phyloP scores from a whole-genome alignment of 495 filamentous ascomycete genomes.

The Aspergillus nanangensis region DNA sequence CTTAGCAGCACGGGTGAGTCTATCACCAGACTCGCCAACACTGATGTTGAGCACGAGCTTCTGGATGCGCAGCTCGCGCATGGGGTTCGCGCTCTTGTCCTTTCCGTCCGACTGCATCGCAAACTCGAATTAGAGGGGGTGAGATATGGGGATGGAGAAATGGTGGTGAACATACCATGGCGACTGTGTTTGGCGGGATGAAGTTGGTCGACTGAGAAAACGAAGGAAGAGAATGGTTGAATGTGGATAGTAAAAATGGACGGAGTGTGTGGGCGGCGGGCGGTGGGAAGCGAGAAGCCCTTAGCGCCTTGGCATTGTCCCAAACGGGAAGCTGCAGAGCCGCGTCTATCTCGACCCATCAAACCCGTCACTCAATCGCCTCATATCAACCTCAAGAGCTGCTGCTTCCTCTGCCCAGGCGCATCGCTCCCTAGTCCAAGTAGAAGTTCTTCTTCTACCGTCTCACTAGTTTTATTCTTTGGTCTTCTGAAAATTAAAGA shows the following conservation, averaged over 20 bases:
- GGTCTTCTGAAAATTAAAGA: too few species aligned
- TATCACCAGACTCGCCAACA: constrained; percentile 99
- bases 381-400: too few species aligned
- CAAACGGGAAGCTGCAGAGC: constrained; percentile 20
- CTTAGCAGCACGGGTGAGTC: constrained; percentile 99
- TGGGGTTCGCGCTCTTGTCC: constrained; percentile 90
- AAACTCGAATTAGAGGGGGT: constrained; percentile 19
- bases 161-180: constrained; percentile 39
- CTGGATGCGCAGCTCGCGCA: constrained; percentile 99
- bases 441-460: constrained; percentile 23
- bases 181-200: constrained; percentile 39
- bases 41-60: constrained; percentile 99
- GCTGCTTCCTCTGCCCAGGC: constrained; percentile 9
- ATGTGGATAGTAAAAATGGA: constrained; percentile 38
- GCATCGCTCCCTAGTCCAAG: constrained; percentile 11
- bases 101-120: constrained; percentile 52
- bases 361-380: too few species aligned
- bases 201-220: constrained; percentile 42
- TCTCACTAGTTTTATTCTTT: constrained; percentile 12
- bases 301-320: constrained; percentile 30
- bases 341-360: constrained; percentile 11
- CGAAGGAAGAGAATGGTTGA: constrained; percentile 28
- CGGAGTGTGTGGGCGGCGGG: constrained; percentile 38
- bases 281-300: constrained; percentile 41
- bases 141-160: constrained; percentile 9